Percentiles rank a stretch among this genome's conserved stretches.
phyloP scores from a whole-genome alignment of 345 rosid species.

The Nasturtium officinale region DNA sequence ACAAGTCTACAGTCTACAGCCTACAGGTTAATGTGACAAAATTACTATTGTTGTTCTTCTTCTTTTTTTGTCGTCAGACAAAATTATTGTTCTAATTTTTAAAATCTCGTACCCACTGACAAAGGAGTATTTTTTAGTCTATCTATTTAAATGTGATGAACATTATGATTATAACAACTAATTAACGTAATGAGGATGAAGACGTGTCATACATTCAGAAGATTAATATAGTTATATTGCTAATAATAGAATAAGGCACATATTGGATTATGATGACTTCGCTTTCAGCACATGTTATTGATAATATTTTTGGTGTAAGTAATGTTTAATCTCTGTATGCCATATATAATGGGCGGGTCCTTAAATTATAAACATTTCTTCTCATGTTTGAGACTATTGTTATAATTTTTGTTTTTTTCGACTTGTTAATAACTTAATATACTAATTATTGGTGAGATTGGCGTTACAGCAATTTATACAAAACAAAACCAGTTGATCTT shows the following conservation, averaged over 20 bases:
- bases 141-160: conserved; percentile 1
- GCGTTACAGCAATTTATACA: background rate
- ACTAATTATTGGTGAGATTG: background rate
- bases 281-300: conserved; percentile 43
- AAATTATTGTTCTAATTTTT: background rate
- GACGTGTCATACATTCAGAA: conserved; percentile 37
- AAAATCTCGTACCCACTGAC: conserved; percentile 32
- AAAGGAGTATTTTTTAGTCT: conserved; percentile 4
- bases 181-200: conserved; percentile 4
- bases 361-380: conserved; percentile 12
- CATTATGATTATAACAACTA: conserved; percentile 19
- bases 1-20: conserved; percentile 8
- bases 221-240: conserved; percentile 3
- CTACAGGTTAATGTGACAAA: conserved; percentile 19
- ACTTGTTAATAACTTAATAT: background rate
- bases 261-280: conserved; percentile 41
- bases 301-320: conserved; percentile 22
- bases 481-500: background rate
- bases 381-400: background rate
- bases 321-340: conserved; percentile 29
- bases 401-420: no score
- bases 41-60: background rate
- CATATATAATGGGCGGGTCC: conserved; percentile 23
- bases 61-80: background rate
- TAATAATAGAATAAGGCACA: conserved; percentile 28